Evolutionary conservation across 148 eudicot genomes (phyloP).

Genomic region (Dysphania ambrosioides): DNA sequence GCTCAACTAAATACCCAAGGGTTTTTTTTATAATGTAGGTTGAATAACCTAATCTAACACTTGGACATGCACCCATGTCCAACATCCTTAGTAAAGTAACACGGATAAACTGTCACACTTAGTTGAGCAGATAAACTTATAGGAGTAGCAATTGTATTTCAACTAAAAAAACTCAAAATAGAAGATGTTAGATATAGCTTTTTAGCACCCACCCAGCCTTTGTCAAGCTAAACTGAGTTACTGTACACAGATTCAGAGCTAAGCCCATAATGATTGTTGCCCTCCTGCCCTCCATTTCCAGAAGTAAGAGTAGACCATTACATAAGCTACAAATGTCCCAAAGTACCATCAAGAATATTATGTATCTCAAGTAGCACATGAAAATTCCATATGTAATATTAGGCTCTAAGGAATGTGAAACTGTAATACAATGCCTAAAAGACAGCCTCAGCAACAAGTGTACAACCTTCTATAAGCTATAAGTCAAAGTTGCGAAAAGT

Average conservation of each 20-base stretch:
- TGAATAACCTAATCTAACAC: too few species aligned
- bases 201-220: not conserved
- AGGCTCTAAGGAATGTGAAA: not conserved
- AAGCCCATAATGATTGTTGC: too few species aligned
- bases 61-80: too few species aligned
- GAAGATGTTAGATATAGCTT: too few species aligned
- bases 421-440: not conserved
- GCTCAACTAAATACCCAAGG: not conserved
- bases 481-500: not conserved
- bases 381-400: not conserved
- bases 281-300: too few species aligned
- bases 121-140: too few species aligned
- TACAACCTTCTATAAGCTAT: not conserved
- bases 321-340: not conserved
- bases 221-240: not conserved
- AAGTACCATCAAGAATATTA: not conserved
- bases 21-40: too few species aligned
- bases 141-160: too few species aligned
- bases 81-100: too few species aligned
- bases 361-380: not conserved
- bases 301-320: not conserved
- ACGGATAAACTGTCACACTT: too few species aligned
- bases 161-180: not conserved
- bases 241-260: not conserved
- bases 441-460: not conserved